Percentiles rank a stretch among this genome's conserved stretches.
These are phyloP conservation scores for Musa acuminata DNA, from an alignment of 176 grass and related monocot species.

Conservation along the genomic window DNA sequence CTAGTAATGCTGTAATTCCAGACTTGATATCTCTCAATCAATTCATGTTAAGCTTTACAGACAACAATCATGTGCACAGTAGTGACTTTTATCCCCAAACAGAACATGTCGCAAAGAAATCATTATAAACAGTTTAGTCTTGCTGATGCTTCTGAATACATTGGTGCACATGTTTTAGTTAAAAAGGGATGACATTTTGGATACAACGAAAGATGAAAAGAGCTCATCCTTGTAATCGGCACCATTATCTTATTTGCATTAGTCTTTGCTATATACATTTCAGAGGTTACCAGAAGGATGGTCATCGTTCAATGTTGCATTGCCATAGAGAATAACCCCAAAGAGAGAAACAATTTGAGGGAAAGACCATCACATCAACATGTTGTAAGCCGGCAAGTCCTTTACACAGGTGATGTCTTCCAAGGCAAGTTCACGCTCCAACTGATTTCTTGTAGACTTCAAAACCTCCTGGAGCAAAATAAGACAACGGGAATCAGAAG, in stretches of 20 bases:
- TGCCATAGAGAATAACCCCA: neutral
- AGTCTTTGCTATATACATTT: neutral
- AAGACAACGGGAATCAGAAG: constrained; percentile 9
- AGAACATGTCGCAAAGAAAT: neutral
- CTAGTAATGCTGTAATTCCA: no score
- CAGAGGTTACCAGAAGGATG: neutral
- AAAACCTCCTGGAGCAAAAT: constrained; percentile 58
- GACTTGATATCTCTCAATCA: no score
- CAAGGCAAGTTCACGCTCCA: constrained; percentile 65
- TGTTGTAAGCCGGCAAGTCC: constrained; percentile 80
- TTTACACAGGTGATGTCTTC: constrained; percentile 55
- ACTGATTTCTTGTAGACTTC: constrained; percentile 74
- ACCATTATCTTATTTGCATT: neutral
- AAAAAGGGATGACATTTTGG: neutral
- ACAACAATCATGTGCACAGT: no score
- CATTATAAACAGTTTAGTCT: neutral
- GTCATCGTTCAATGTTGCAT: neutral
- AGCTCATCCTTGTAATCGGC: neutral
- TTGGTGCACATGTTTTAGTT: neutral
- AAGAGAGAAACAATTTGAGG: no score
- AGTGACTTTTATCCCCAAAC: neutral
- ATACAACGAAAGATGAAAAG: neutral
- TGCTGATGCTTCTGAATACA: neutral
- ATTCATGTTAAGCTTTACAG: no score
- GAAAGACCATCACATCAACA: constrained; percentile 27